Conservation (phyloP, 192 early-diverging fungal species). For the Ambispora gerdemannii region DNA sequence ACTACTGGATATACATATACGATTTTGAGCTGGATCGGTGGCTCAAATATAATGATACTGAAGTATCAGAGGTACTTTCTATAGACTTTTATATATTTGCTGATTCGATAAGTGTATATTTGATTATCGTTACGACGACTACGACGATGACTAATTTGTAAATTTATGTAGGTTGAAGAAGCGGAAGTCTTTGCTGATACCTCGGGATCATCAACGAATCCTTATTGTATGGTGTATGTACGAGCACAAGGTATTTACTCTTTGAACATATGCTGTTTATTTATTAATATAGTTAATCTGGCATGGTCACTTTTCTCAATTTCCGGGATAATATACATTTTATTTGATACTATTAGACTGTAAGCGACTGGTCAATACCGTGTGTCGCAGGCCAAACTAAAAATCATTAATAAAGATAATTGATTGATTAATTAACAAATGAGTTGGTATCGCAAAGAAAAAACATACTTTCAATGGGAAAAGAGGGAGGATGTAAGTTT, state of each 20-base stretch:
- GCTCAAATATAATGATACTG: constrained; percentile 73
- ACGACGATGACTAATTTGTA: constrained; percentile 8
- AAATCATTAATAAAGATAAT: no score
- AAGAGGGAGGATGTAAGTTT: no score
- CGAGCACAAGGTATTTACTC: constrained; percentile 33
- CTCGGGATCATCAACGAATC: constrained; percentile 58
- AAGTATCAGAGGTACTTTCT: constrained; percentile 54
- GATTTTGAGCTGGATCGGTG: constrained; percentile 57
- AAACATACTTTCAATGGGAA: no score
- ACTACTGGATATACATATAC: constrained; percentile 77
- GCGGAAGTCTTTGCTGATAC: constrained; percentile 55
- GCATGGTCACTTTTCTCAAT: background rate
- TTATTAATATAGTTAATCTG: background rate
- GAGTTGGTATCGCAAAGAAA: no score
- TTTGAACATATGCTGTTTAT: background rate
- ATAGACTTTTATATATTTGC: constrained; percentile 31
- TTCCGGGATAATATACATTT: background rate
- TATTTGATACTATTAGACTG: background rate
- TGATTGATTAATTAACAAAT: no score
- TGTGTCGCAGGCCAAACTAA: background rate
- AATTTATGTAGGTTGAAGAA: constrained; percentile 40
- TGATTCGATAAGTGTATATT: background rate
- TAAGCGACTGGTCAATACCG: background rate
- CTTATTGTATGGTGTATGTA: constrained; percentile 72
- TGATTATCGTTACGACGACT: no score